Evolutionary conservation across 2,329 filamentous ascomycete genomes (phyloP).

Genomic region (Alternaria triticina): DNA sequence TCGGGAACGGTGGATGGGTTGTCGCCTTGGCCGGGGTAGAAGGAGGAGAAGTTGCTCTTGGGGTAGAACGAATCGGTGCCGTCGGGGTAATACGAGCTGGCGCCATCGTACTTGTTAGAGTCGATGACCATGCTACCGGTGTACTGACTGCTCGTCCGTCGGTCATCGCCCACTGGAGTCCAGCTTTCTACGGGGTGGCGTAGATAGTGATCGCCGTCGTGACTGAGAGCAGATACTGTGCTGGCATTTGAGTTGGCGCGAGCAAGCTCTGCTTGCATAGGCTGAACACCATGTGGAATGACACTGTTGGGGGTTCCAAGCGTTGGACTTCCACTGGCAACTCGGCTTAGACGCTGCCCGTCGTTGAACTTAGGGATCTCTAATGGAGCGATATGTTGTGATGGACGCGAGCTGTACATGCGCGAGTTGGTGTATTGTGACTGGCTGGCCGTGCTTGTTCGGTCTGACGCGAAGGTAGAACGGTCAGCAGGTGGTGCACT

Average conservation of each 20-base stretch:
- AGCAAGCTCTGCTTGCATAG: conserved; percentile 48
- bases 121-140: conserved; percentile 50
- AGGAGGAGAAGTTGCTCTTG: conserved; percentile 63
- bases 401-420: conserved; percentile 65
- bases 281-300: conserved; percentile 40
- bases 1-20: conserved; percentile 61
- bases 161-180: conserved; percentile 45
- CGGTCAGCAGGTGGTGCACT: conserved; percentile 67
- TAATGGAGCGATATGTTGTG: conserved; percentile 73
- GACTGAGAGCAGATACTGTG: conserved; percentile 40
- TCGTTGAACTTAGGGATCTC: conserved; percentile 57
- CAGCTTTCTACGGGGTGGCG: conserved; percentile 43
- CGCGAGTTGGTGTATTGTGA: conserved; percentile 59
- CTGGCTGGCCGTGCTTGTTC: conserved; percentile 48
- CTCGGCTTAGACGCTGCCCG: conserved; percentile 68
- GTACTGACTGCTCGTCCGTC: conserved; percentile 54
- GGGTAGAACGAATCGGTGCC: conserved; percentile 45
- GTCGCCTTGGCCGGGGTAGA: conserved; percentile 51
- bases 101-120: conserved; percentile 59
- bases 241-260: conserved; percentile 48
- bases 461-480: conserved; percentile 47
- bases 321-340: conserved; percentile 73
- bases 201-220: conserved; percentile 39
- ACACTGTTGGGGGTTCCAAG: conserved; percentile 64
- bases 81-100: conserved; percentile 55